Percentiles rank a stretch among this genome's conserved stretches.
These are phyloP conservation scores for Beverwykella pulmonaria DNA, from an alignment of 495 filamentous ascomycete species.

Conservation along the genomic window DNA sequence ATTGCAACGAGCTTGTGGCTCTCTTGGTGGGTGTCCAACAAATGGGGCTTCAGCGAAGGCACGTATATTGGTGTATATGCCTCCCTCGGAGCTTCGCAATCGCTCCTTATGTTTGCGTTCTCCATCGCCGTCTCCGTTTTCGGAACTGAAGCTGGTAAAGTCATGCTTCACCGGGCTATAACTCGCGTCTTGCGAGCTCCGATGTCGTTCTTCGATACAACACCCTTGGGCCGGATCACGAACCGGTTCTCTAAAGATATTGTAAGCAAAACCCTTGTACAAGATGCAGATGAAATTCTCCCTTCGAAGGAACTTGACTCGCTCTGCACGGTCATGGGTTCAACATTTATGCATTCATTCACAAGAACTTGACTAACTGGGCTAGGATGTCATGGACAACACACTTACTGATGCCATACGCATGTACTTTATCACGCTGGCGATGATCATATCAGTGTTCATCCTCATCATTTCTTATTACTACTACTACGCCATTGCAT, in stretches of 20 bases:
- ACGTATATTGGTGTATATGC: conserved; percentile 88
- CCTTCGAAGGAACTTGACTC: no score
- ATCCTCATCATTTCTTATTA: conserved; percentile 89
- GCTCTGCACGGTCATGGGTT: no score
- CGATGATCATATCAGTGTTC: conserved; percentile 72
- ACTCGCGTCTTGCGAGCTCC: conserved; percentile 80
- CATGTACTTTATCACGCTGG: conserved; percentile 86
- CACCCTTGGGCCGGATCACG: conserved; percentile 91
- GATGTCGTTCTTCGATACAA: conserved; percentile 98
- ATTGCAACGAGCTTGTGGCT: conserved; percentile 90
- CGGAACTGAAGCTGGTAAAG: conserved; percentile 77
- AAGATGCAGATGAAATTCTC: no score
- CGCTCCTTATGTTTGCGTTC: conserved; percentile 77
- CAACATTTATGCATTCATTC: no score
- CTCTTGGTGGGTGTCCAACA: conserved; percentile 84
- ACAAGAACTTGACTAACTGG: no score
- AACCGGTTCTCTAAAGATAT: conserved; percentile 97
- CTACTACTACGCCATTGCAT: conserved; percentile 88
- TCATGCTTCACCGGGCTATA: conserved; percentile 84
- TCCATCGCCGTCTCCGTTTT: conserved; percentile 70
- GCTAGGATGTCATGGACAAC: conserved; percentile 84
- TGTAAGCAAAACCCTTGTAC: not conserved
- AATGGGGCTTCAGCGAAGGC: conserved; percentile 65
- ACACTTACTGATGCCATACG: conserved; percentile 85
- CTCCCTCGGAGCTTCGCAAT: conserved; percentile 69